Evolutionary conservation across 345 rosid species (phyloP).

Genomic region (Moringa oleifera): DNA sequence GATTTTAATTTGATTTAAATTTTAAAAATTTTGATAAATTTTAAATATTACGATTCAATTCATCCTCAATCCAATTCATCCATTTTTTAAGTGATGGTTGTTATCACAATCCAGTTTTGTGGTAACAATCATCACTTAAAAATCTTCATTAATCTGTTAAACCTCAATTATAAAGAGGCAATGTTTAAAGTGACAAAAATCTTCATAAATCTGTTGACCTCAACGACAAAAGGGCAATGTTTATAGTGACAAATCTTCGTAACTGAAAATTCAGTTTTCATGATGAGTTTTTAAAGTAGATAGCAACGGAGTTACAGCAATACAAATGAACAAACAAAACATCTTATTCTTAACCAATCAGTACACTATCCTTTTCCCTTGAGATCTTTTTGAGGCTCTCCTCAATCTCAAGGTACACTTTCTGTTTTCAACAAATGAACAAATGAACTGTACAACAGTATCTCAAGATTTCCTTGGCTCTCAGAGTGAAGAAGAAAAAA

Average conservation of each 20-base stretch:
- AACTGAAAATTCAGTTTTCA: not conserved
- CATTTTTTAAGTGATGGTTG: too few relatives aligned
- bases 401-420: constrained; percentile 21
- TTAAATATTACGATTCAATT: too few relatives aligned
- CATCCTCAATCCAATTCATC: too few relatives aligned
- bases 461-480: constrained; percentile 21
- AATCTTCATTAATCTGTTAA: too few relatives aligned
- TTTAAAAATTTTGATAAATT: too few relatives aligned
- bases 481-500: not conserved
- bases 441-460: constrained; percentile 51
- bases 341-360: not conserved
- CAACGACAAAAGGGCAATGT: not conserved
- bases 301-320: not conserved
- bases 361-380: not conserved
- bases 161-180: too few relatives aligned
- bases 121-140: too few relatives aligned
- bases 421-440: constrained; percentile 50
- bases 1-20: too few relatives aligned
- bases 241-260: not conserved
- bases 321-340: not conserved
- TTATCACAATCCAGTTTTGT: too few relatives aligned
- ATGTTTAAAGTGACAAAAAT: too few relatives aligned
- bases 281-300: too few relatives aligned
- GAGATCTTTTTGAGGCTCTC: not conserved
- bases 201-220: too few relatives aligned